Conservation (phyloP, 352 stramenopile species). For the Salisapilia sapeloensis region DNA sequence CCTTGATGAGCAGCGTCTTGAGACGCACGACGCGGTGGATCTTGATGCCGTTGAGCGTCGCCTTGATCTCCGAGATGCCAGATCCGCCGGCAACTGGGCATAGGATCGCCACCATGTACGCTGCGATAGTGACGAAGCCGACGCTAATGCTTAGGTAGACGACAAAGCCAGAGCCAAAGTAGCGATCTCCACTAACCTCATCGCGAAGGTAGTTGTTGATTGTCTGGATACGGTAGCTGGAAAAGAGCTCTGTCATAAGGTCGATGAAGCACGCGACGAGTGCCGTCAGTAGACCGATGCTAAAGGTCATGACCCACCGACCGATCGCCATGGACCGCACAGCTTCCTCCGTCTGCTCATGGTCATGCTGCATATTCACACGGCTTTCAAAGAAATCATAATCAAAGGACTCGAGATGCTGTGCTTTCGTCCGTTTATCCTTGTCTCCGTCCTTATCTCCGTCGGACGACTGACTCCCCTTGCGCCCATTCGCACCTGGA, state of each 20-base stretch:
- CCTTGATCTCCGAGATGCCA: constrained; percentile 97
- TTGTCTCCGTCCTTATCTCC: constrained; percentile 26
- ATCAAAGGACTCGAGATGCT: constrained; percentile 75
- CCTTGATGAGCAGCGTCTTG: constrained; percentile 94
- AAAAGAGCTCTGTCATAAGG: constrained; percentile 75
- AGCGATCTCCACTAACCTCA: constrained; percentile 19
- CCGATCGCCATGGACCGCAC: constrained; percentile 69
- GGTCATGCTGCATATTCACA: constrained; percentile 77
- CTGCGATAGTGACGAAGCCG: constrained; percentile 83
- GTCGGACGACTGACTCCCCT: constrained; percentile 8
- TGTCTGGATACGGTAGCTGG: constrained; percentile 77
- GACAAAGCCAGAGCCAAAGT: constrained; percentile 69
- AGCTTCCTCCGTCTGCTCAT: constrained; percentile 56
- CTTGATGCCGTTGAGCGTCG: constrained; percentile 96
- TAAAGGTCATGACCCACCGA: constrained; percentile 93
- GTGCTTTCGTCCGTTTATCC: constrained; percentile 62
- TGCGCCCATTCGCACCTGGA: constrained; percentile 8
- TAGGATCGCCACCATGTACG: constrained; percentile 84
- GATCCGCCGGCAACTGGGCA: constrained; percentile 91
- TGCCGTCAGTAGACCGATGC: constrained; percentile 87
- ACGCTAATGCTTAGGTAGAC: constrained; percentile 86
- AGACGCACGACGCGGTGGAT: constrained; percentile 90
- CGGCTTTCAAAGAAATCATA: constrained; percentile 80
- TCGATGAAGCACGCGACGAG: constrained; percentile 90
- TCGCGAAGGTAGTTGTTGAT: constrained; percentile 69